Base-by-base conservation (phyloP, 2,329 filamentous ascomycete genomes). In the Aureobasidium subglaciale region DNA sequence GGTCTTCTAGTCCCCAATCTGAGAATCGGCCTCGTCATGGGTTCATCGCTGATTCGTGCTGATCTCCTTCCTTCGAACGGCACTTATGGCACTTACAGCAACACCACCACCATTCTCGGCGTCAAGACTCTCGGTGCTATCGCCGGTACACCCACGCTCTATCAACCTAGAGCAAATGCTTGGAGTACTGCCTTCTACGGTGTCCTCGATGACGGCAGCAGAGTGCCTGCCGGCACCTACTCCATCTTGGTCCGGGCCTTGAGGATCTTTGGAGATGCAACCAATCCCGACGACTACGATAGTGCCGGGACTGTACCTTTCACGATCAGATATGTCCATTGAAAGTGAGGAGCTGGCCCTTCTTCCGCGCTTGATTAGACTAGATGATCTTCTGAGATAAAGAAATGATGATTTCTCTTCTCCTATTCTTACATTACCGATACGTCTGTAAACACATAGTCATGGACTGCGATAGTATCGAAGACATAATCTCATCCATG, bases 141-240 rank as follows among this genome's bases (percentile, higher is more conserved):
- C 37, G 59, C 57, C 24, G 58, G 59, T 2, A 61, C 58, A 43
- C 61, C 61, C 0, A 35, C 48, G n/a, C 34, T 50, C 20, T 63
- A 63, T 48, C 59, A 59, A 41, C 60, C 61, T 10, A 56, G 61
- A 35, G 61, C 50, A 22, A 54, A 60, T 25, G 57, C 55, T 4
- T 50, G 55, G 40, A 55, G 56, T 6, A 41, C 48, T 2, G 46
- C 56, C 18, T 63, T 60, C 58, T 56, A 63, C 55, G 67, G 67
- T n/a, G 25, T 61, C 10, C 53, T 68, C 38, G 63, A 61, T 6
- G 65, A 67, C 24, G 62, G 63, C 9, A 63, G 59, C 2, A 49
- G 63, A 9, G 61, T 62, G 3, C 64, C 64, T 1, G 64, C 63
- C 10, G 67, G 67, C 8, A 56, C 58, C 4, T 68, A 68, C 55